Conservation (phyloP, 106 monocot species). For the Dactylorhiza incarnata region DNA sequence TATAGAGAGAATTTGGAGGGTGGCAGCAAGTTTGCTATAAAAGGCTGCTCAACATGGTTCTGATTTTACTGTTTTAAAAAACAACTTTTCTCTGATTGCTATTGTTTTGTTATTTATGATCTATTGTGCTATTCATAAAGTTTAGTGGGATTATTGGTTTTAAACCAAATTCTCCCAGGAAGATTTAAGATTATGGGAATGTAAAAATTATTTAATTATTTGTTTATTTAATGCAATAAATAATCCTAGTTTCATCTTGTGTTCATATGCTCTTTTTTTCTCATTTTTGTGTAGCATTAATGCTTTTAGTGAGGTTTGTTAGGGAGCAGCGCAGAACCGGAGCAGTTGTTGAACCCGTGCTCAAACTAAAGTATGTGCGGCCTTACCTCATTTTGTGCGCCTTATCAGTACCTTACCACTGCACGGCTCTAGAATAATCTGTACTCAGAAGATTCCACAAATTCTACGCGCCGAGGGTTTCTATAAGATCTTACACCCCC, state of each 20-base stretch:
- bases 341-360: too few species aligned
- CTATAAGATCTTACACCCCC: too few species aligned
- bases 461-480: too few species aligned
- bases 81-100: neutral
- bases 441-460: too few species aligned
- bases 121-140: neutral
- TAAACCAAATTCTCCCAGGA: neutral
- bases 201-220: neutral
- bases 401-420: too few species aligned
- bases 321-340: too few species aligned
- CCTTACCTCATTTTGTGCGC: too few species aligned
- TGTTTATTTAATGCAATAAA: neutral
- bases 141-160: neutral
- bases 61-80: conserved; percentile 9
- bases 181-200: neutral
- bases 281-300: neutral
- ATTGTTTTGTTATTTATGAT: neutral
- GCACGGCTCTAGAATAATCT: too few species aligned
- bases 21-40: conserved; percentile 57
- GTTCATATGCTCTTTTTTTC: neutral
- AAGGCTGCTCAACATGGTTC: conserved; percentile 42
- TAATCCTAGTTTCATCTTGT: neutral
- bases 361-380: too few species aligned
- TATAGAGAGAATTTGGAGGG: conserved; percentile 53
- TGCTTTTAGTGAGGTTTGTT: neutral